A percentile compares a stretch with the other conserved stretches of the same genome.
phyloP scores from a whole-genome alignment of 331 rosid genomes.

The Telfairia occidentalis region DNA sequence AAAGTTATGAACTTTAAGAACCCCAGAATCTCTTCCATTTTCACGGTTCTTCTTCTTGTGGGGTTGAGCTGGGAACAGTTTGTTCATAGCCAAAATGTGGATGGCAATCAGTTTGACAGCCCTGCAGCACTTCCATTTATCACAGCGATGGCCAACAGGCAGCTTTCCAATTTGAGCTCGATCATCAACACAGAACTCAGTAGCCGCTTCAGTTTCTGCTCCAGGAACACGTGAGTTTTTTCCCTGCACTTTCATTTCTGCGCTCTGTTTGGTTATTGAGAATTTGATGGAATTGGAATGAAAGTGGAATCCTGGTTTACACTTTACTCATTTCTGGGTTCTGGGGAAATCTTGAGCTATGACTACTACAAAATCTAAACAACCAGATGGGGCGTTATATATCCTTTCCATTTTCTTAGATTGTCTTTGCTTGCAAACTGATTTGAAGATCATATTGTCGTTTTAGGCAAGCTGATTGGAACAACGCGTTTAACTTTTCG shows the following conservation, averaged over 20 bases:
- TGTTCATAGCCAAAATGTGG: slow-evolving; percentile 38
- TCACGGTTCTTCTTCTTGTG: slow-evolving; percentile 17
- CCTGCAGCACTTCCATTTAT: slow-evolving; percentile 59
- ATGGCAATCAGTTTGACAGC: slow-evolving; percentile 41
- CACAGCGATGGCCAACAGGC: slow-evolving; percentile 41
- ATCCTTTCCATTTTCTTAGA: neutral
- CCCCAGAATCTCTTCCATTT: slow-evolving; percentile 5
- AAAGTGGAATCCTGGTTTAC: slow-evolving; percentile 3
- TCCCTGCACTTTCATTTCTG: neutral
- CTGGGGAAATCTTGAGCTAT: neutral
- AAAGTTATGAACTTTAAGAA: slow-evolving; percentile 24
- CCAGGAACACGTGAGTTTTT: slow-evolving; percentile 58
- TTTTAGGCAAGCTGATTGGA: slow-evolving; percentile 84
- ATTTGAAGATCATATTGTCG: slow-evolving; percentile 16
- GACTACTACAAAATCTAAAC: too few relatives aligned
- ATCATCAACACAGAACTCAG: slow-evolving; percentile 36
- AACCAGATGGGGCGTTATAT: neutral
- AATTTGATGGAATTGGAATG: neutral
- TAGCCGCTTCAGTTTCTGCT: slow-evolving; percentile 49
- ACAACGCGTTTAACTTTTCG: slow-evolving; percentile 71
- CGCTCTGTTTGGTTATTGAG: slow-evolving; percentile 6
- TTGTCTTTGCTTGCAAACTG: neutral
- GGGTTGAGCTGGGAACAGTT: slow-evolving; percentile 29
- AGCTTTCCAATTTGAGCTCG: slow-evolving; percentile 57
- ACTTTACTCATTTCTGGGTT: neutral